phyloP scores from a whole-genome alignment of 2,329 filamentous ascomycete species.

The Apiospora sp. region DNA sequence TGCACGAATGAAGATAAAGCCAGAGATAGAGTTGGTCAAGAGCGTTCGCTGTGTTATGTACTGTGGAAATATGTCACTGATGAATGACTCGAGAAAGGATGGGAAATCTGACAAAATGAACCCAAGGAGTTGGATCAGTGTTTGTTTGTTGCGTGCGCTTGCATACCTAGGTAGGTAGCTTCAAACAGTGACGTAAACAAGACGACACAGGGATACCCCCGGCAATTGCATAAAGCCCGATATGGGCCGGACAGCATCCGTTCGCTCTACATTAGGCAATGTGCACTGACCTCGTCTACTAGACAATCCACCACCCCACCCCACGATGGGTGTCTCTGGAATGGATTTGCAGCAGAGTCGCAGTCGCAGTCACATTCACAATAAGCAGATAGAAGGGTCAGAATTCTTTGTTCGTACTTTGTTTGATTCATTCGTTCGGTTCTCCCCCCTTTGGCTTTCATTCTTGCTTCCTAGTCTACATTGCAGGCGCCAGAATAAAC shows the following conservation, averaged over 20 bases:
- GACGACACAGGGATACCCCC: constrained; percentile 9
- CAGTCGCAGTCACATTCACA: neutral
- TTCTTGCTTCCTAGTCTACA: constrained; percentile 45
- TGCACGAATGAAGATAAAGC: neutral
- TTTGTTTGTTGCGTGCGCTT: neutral
- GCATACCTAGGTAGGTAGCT: no score
- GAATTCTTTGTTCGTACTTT: constrained; percentile 20
- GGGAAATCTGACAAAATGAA: neutral
- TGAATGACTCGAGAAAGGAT: constrained; percentile 15
- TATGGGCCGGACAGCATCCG: neutral
- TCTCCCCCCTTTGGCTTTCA: constrained; percentile 31
- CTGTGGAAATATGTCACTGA: neutral
- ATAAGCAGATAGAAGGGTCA: neutral
- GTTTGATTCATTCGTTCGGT: constrained; percentile 26
- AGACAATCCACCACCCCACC: neutral
- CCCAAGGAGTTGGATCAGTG: neutral
- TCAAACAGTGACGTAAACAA: constrained; percentile 25
- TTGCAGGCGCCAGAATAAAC: constrained; percentile 40
- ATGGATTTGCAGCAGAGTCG: neutral
- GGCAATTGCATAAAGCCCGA: constrained; percentile 6
- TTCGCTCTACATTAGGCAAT: neutral
- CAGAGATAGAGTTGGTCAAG: neutral
- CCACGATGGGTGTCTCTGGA: neutral
- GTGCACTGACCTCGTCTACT: neutral
- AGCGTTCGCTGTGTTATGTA: neutral